Evolutionary conservation across 441 rosid species (phyloP), one percentile per base, ranked within the genome.

Genomic region (Euphorbia schlechtendalii): DNA sequence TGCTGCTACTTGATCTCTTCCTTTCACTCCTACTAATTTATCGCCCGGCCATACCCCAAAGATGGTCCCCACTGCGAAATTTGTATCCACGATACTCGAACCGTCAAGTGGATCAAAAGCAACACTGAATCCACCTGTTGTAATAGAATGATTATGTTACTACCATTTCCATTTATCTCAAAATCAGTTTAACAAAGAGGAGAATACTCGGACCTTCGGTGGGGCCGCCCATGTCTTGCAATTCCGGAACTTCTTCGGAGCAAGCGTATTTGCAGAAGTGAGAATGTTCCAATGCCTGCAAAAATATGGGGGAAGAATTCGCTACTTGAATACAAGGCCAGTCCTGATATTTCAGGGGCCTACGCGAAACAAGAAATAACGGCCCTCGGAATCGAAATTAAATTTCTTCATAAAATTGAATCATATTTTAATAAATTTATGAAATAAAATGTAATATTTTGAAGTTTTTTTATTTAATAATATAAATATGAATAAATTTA

Each of bases 31-130:
- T 0, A 85, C 90, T 67, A 90, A 69, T 80, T 90, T 90, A 65
- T 90, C 99, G 63, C 99, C 99, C 27, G 99, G 90, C 99, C 99
- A 94, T 65, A 90, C 97, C 3, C 99, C 99, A n/a, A 90, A 94
- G 59, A 94, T 94, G 67, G 97, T 94, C 48, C 99, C 99, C 11
- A 90, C 97, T 0, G 97, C 86, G 80, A 94, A 94, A 66, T 94
- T 90, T 6, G 99, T 88, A 78, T 90, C 97, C 8, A 90, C 96
- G 18, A 93, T 90, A 69, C 99, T 93, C 5, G 97, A 88, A 18
- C 96, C 97, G 69, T 93, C 97, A 17, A 93, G 88, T 25, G 98
- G 97, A 77, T 93, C 97, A 71, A 93, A 93, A 10, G 96, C 97
- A 32, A 93, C 96, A 71, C 98, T 93, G 74, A 90, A 88, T 67